Percentiles rank a stretch among this genome's conserved stretches.
Evolutionary conservation across 192 early-diverging fungal genomes (phyloP).

Genomic region (Powellomyces hirtus): DNA sequence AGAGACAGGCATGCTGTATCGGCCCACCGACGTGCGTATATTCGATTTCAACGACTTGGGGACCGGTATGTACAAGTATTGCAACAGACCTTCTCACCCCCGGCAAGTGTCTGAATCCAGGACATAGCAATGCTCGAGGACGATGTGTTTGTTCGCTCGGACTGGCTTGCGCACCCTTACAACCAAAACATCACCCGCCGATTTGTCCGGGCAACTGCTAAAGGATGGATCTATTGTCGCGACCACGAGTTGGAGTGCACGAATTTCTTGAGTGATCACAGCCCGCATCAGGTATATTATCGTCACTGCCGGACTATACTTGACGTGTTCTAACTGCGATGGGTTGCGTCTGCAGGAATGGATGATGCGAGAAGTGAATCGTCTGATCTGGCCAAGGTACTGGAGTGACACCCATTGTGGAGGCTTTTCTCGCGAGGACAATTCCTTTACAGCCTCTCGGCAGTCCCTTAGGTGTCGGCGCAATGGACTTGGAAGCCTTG

Average conservation of each 20-base stretch:
- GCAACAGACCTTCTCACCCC: neutral
- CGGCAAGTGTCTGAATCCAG: too few relatives aligned
- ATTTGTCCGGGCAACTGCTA: slow-evolving; percentile 6
- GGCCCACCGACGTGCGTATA: slow-evolving; percentile 5
- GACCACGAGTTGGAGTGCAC: slow-evolving; percentile 4
- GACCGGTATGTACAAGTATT: neutral
- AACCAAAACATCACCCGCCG: slow-evolving; percentile 15
- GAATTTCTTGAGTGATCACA: slow-evolving; percentile 10
- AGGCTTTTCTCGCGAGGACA: too few relatives aligned
- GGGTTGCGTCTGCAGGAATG: neutral
- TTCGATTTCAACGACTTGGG: slow-evolving; percentile 13
- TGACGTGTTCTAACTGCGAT: neutral
- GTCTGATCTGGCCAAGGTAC: slow-evolving; percentile 22
- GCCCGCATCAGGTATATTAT: slow-evolving; percentile 14
- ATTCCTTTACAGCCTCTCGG: too few relatives aligned
- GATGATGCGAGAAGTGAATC: slow-evolving; percentile 26
- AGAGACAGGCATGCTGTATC: slow-evolving; percentile 1
- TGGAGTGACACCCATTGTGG: too few relatives aligned
- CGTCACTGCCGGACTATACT: neutral
- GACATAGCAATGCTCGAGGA: slow-evolving; percentile 22
- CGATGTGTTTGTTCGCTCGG: slow-evolving; percentile 18
- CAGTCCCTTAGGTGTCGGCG: slow-evolving; percentile 8
- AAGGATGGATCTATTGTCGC: slow-evolving; percentile 22
- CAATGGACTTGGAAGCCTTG: slow-evolving; percentile 1
- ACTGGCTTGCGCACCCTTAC: slow-evolving; percentile 1